These are phyloP conservation scores for Penicillium steckii DNA, from an alignment of 495 filamentous ascomycete genomes.

Conservation along the genomic window DNA sequence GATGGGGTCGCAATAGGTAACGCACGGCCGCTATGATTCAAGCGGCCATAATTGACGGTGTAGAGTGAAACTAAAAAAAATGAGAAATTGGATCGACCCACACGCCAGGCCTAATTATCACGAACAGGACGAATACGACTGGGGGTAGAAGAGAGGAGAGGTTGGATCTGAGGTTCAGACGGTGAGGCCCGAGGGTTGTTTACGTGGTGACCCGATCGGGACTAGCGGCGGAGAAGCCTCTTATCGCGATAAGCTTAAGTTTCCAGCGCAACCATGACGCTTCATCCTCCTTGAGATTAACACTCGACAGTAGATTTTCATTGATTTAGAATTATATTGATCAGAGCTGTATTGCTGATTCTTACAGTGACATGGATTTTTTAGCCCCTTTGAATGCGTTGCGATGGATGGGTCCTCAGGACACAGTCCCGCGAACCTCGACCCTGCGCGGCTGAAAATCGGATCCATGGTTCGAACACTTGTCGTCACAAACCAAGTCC, in stretches of 20 bases:
- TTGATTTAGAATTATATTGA: not conserved
- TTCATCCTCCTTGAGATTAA: not conserved
- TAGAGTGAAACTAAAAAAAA: not conserved
- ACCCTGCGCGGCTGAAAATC: not conserved
- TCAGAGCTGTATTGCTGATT: not conserved
- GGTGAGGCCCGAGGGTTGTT: conserved; percentile 49
- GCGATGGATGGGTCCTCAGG: too few species aligned
- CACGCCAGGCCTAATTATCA: not conserved
- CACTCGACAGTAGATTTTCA: too few species aligned
- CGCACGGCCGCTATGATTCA: conserved; percentile 20
- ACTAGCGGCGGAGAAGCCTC: conserved; percentile 25
- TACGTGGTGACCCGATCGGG: conserved; percentile 39
- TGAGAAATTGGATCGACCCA: conserved; percentile 1
- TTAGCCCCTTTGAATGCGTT: too few species aligned
- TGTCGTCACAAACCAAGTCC: not conserved
- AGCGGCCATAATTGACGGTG: conserved; percentile 13
- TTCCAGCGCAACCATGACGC: conserved; percentile 6
- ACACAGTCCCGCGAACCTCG: too few species aligned
- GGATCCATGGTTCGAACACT: not conserved
- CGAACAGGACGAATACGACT: conserved; percentile 2
- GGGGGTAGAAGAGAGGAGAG: conserved; percentile 9
- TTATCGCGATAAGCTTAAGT: conserved; percentile 51
- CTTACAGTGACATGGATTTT: too few species aligned
- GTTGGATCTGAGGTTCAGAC: conserved; percentile 18
- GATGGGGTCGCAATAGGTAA: conserved; percentile 14